Evolutionary conservation across 1,284 basidiomycete species (phyloP), one percentile per base, ranked within the genome.

Genomic region (Naganishia liquefaciens): DNA sequence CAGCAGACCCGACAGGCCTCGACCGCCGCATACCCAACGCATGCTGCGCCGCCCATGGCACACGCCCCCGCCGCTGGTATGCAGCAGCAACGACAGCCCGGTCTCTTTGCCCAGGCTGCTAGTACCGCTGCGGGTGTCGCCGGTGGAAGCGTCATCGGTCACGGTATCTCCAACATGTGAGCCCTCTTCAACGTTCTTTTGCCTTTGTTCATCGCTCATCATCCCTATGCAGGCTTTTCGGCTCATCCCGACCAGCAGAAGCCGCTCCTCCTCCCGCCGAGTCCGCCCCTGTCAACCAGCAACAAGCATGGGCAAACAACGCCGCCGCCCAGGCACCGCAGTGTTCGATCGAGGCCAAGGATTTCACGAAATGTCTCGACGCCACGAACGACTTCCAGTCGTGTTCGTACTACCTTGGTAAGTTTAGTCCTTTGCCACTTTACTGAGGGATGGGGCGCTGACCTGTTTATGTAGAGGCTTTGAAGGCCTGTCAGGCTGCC

Each of bases 61-160:
- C 67, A 65, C 55, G 69, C 70, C 27, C 67, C 69, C 19, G 73
- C 75, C 15, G 71, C 74, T 66, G 68, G 68, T 28, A 71, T 68
- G 53, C 68, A 68, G 39, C 63, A 63, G 25, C 70, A 68, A 37
- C 66, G 70, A 46, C 74, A 71, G 65, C 76, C 76, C 11, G 77
- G 75, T 61, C 67, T 77, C 55, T 69, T 79, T 63, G 76, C 76
- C 46, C 72, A 79, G 75, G 82, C 83, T 64, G 82, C 82, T 25
- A 81, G 79, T 15, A 84, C 83, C 51, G 83, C 83, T 65, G 83
- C 82, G 50, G 82, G 83, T 73, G 83, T 82, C 43, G 78, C 83
- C 33, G 80, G 79, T 53, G 78, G 78, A 49, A 82, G 81, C 9
- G 81, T 82, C 54, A 76, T 84, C 51, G 83, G 83, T 39, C 83